Evolutionary conservation across 1,284 basidiomycete genomes (phyloP), one percentile per base, ranked within the genome.

Genomic region (Sporisorium exsertum): DNA sequence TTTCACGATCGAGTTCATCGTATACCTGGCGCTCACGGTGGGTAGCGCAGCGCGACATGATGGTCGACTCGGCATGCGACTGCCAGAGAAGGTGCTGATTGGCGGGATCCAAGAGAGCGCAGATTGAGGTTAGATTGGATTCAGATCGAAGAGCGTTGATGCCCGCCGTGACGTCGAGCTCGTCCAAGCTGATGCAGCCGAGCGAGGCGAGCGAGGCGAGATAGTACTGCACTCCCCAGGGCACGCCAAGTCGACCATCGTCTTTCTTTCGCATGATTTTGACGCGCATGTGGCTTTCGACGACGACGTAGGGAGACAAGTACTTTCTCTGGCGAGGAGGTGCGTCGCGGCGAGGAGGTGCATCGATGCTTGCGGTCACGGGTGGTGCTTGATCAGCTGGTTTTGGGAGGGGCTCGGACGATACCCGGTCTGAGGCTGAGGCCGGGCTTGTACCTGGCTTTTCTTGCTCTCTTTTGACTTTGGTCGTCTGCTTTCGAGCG

Each of bases 1-100:
- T 27, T 35, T 76, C 73, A 13, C 73, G 64, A 40, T 76, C 73
- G 33, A 68, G 73, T 40, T 76, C 73, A 2, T 40, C 37, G 37
- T 47, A 61, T 0, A 62, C 55, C 24, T 65, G 33, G 16, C 45
- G 58, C 56, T 76, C 69, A 12, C 46, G 55, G 16, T 58, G 47
- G 7, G 62, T 68, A 29, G 42, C 37, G 12, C 26, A 42, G 20
- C 73, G 58, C 7, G 73, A 52, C 29, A 65, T 58, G 61, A 55
- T 24, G 4, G 49, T 35, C 4, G 26, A 27, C 10, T 53, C 60
- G 10, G 16, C 29, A 8, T 29, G 6, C 3, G 49, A 29, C 1
- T 64, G 53, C 68, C 68, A 76, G 16, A 76, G 45, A 4, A 18
- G 6, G 12, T 40, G 37, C 53, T 76, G 68, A 2, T 61, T 61